Conservation (phyloP, 2,329 filamentous ascomycete genomes). For the Fonsecaea erecta region DNA sequence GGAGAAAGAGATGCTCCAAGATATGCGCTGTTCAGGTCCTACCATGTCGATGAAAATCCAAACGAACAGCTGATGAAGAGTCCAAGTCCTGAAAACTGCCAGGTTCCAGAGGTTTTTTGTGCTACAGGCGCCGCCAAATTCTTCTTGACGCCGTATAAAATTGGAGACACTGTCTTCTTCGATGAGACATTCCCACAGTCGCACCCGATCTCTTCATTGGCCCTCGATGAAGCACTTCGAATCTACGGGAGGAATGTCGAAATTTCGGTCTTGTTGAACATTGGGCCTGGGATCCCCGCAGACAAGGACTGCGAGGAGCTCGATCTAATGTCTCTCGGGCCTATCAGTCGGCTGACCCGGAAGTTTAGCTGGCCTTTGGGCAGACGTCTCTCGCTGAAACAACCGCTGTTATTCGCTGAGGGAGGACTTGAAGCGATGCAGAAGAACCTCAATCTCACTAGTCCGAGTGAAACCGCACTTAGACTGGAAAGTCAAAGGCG, state of each 20-base stretch:
- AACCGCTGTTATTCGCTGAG: background rate
- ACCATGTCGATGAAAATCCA: conserved; percentile 1
- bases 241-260: conserved; percentile 19
- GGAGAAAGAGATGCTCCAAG: conserved; percentile 3
- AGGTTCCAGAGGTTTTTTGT: conserved; percentile 19
- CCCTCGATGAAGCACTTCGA: conserved; percentile 23
- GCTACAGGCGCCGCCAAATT: conserved; percentile 24
- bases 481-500: conserved; percentile 23
- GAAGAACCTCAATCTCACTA: conserved; percentile 4
- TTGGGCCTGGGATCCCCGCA: conserved; percentile 26
- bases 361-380: conserved; percentile 26
- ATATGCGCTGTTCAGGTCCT: conserved; percentile 26
- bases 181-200: conserved; percentile 28
- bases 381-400: conserved; percentile 5
- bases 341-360: conserved; percentile 18
- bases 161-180: conserved; percentile 21
- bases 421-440: background rate
- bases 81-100: conserved; percentile 10
- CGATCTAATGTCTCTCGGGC: conserved; percentile 20
- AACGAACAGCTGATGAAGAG: conserved; percentile 1
- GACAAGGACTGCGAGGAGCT: conserved; percentile 21
- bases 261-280: conserved; percentile 25
- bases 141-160: conserved; percentile 17
- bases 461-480: conserved; percentile 19
- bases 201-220: conserved; percentile 24